Percentiles rank a stretch among this genome's conserved stretches.
Evolutionary conservation across 2,329 filamentous ascomycete species (phyloP).

Genomic region (Dactylellina haptotyla): DNA sequence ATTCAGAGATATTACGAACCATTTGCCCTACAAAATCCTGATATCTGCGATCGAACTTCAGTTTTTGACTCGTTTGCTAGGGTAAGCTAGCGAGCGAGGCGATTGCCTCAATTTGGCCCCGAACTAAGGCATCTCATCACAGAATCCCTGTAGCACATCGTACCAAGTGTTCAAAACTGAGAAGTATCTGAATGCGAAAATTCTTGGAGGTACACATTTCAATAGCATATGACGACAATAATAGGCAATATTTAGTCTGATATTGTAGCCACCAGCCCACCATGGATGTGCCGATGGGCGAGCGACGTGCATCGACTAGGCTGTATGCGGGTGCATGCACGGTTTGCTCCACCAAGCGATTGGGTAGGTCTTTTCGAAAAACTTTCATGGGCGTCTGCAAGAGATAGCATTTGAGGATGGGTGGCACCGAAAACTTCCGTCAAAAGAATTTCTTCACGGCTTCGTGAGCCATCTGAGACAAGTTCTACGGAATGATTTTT

Average conservation of each 20-base stretch:
- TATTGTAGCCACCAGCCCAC: conserved; percentile 11
- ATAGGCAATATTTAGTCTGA: conserved; percentile 15
- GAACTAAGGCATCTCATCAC: conserved; percentile 23
- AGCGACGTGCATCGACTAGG: conserved; percentile 34
- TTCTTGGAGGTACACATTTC: too few relatives aligned
- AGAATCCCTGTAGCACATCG: not conserved
- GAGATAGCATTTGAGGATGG: not conserved
- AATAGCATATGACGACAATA: conserved; percentile 21
- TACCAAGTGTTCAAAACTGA: too few relatives aligned
- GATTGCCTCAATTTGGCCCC: conserved; percentile 28
- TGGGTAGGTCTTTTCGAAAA: conserved; percentile 4
- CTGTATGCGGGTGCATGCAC: conserved; percentile 26
- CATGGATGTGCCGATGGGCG: conserved; percentile 28
- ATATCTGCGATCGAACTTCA: conserved; percentile 10
- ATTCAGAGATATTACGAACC: conserved; percentile 26
- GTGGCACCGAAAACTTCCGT: conserved; percentile 21
- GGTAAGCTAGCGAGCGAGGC: conserved; percentile 1
- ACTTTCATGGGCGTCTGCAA: not conserved
- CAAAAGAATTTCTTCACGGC: not conserved
- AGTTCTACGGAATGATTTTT: not conserved
- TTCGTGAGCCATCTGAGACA: not conserved
- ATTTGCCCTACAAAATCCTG: conserved; percentile 38
- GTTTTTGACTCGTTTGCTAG: not conserved
- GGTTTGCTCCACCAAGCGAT: conserved; percentile 15
- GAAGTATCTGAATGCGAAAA: too few relatives aligned